Evolutionary conservation across 2,329 filamentous ascomycete genomes (phyloP).

Genomic region (Colletotrichum salicis): DNA sequence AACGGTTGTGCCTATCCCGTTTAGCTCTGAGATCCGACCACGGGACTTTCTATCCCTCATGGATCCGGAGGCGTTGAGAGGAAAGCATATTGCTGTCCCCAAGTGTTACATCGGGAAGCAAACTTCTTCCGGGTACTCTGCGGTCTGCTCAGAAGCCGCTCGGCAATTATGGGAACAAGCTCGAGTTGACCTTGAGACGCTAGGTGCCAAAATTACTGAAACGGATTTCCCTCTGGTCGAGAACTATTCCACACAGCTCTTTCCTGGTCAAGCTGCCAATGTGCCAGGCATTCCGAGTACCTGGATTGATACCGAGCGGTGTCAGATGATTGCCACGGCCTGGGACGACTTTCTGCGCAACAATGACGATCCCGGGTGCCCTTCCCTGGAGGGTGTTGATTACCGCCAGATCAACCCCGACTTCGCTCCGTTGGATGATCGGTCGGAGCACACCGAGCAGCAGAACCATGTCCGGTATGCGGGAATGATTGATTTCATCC

Average conservation of each 20-base stretch:
- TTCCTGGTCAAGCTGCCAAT: constrained; percentile 22
- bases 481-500: constrained; percentile 28
- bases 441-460: constrained; percentile 11
- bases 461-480: constrained; percentile 32
- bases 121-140: constrained; percentile 18
- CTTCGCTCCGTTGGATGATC: constrained; percentile 27
- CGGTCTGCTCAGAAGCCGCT: constrained; percentile 27
- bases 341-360: constrained; percentile 62
- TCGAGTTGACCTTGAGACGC: constrained; percentile 46
- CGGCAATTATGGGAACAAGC: constrained; percentile 46
- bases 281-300: constrained; percentile 13
- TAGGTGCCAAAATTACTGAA: constrained; percentile 55
- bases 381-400: constrained; percentile 52
- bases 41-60: constrained; percentile 46
- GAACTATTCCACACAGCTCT: constrained; percentile 13
- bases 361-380: constrained; percentile 52
- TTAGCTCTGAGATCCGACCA: constrained; percentile 44
- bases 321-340: constrained; percentile 55
- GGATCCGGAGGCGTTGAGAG: constrained; percentile 46
- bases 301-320: constrained; percentile 53
- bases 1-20: constrained; percentile 52
- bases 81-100: constrained; percentile 60
- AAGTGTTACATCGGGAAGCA: constrained; percentile 60
- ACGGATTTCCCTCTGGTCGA: constrained; percentile 28
- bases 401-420: constrained; percentile 42